Base-by-base conservation (phyloP, 2,329 filamentous ascomycete genomes). In the Ramularia collo-cygni region DNA sequence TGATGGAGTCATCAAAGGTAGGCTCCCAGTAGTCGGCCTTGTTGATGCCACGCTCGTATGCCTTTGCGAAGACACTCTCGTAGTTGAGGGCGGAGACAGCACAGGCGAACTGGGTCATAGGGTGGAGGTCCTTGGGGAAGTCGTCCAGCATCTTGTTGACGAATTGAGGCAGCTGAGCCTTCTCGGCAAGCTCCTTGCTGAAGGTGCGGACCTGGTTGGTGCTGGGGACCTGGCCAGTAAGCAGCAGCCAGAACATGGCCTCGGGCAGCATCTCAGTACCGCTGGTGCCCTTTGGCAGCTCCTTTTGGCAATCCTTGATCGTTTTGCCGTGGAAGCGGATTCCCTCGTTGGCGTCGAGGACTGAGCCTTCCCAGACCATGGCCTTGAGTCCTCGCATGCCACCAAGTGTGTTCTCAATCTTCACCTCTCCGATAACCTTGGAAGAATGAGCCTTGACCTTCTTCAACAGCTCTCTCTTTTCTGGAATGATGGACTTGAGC, bases 11-110 rank as follows among this genome's bases (percentile, higher is more conserved):
- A 62, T 96, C 90, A 61, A 94, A 96, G 31, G 87, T 94, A 10
- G 90, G 87, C 70, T 96, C 92, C 92, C 92, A 98, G 77, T 96
- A 96, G 55, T 95, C 87, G 38, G 87, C 85, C 75, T 96, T 98
- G 75, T 81, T 85, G 51, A 96, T 69, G 26, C 92, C 92, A 54
- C 83, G 70, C 65, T 89, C 90, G 65, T 98, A 98, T 14, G 84
- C 84, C 67, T 88, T 89, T 50, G 90, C 92, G 55, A 98, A 98
- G 59, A 83, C 79, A 56, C 87, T 95, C 54, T 88, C 88, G 64
- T 95, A 86, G 70, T 94, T 95, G 46, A 98, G 76, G n/a, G 92
- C 85, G 13, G 88, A 90, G 38, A 96, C 92, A 32, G 89, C 88
- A 55, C 93, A 92, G 52, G 90, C 83, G 56, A 98, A 90, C 65